Evolutionary conservation across 2,329 filamentous ascomycete species (phyloP).

Genomic region (Ascochyta koolunga): DNA sequence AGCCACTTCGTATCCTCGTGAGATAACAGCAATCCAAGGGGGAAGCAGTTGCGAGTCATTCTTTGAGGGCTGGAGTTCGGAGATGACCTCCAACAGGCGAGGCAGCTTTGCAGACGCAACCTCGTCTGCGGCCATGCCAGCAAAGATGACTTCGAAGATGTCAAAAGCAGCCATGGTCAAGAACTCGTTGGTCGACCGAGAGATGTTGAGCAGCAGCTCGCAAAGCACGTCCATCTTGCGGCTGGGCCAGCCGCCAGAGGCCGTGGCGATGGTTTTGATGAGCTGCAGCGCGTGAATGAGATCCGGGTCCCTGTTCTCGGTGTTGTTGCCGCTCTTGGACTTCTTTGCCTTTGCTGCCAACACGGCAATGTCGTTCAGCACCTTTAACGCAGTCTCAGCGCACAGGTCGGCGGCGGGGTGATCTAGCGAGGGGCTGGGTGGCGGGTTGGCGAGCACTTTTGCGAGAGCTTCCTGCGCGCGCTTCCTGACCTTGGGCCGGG

Average conservation of each 20-base stretch:
- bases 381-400: slow-evolving; percentile 85
- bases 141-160: slow-evolving; percentile 96
- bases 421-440: slow-evolving; percentile 88
- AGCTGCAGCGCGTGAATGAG: slow-evolving; percentile 92
- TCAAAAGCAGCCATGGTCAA: slow-evolving; percentile 96
- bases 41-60: slow-evolving; percentile 95
- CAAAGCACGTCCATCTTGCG: slow-evolving; percentile 93
- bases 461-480: slow-evolving; percentile 87
- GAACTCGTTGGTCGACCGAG: slow-evolving; percentile 89
- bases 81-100: slow-evolving; percentile 86
- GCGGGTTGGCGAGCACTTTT: slow-evolving; percentile 81
- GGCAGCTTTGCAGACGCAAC: slow-evolving; percentile 88
- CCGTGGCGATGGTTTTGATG: slow-evolving; percentile 84
- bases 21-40: slow-evolving; percentile 95
- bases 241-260: slow-evolving; percentile 93
- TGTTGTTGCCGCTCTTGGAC: slow-evolving; percentile 57
- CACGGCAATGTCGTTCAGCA: slow-evolving; percentile 76
- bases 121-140: slow-evolving; percentile 80
- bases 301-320: slow-evolving; percentile 73
- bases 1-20: slow-evolving; percentile 91
- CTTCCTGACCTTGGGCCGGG: slow-evolving; percentile 91
- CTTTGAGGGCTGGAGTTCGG: slow-evolving; percentile 85
- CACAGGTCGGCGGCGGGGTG: slow-evolving; percentile 97
- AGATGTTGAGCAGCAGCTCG: slow-evolving; percentile 86
- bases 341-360: slow-evolving; percentile 74